Evolutionary conservation across 208 protist species (phyloP).

Genomic region (Acanthamoeba royreba): DNA sequence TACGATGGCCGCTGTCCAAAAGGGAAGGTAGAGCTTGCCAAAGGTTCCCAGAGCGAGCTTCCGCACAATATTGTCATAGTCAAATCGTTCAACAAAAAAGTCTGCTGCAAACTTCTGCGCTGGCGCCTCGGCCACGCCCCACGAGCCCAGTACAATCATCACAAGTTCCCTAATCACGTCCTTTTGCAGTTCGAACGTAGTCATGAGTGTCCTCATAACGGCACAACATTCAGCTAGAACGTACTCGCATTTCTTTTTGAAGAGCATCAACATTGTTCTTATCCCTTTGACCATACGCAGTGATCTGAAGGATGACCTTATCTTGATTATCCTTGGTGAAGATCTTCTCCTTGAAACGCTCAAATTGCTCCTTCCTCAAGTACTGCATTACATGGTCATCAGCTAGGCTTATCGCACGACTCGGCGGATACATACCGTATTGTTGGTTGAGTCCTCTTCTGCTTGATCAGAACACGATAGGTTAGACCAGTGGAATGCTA

Average conservation of each 20-base stretch:
- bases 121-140: not conserved
- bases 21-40: constrained; percentile 27
- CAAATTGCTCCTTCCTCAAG: constrained; percentile 1
- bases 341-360: not conserved
- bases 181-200: not conserved
- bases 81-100: constrained; percentile 22
- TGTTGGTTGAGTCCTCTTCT: not conserved
- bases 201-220: too few relatives aligned
- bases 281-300: not conserved
- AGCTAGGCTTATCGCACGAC: not conserved
- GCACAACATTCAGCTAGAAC: not conserved
- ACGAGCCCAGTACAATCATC: not conserved
- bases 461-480: not conserved
- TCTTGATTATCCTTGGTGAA: not conserved
- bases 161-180: constrained; percentile 9
- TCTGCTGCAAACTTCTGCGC: not conserved
- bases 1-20: not conserved
- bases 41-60: not conserved
- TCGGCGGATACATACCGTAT: not conserved
- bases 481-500: not conserved
- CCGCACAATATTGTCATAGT: constrained; percentile 19
- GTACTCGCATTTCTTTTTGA: constrained; percentile 4
- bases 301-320: not conserved
- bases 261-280: not conserved
- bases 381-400: not conserved